Conservation (phyloP, 2,329 filamentous ascomycete genomes). For the Scortechinia acanthostroma region DNA sequence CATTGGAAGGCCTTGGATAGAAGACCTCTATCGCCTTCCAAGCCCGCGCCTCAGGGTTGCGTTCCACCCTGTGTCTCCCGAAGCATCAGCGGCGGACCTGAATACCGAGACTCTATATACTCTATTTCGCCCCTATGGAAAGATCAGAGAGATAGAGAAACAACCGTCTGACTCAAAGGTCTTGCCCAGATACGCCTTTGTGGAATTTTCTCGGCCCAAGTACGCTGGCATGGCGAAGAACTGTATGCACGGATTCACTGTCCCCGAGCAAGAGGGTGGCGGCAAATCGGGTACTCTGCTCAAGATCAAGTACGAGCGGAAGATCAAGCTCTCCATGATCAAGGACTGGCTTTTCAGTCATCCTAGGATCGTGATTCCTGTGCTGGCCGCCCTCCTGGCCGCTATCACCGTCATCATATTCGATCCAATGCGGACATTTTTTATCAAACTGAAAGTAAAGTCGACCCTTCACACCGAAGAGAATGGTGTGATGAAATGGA, state of each 20-base stretch:
- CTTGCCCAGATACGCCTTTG: slow-evolving; percentile 69
- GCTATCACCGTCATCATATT: slow-evolving; percentile 82
- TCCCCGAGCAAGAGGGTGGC: slow-evolving; percentile 63
- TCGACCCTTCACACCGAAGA: neutral
- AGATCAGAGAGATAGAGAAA: slow-evolving; percentile 75
- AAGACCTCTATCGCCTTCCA: slow-evolving; percentile 81
- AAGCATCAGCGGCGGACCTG: slow-evolving; percentile 43
- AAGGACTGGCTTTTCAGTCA: slow-evolving; percentile 84
- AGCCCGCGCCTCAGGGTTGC: slow-evolving; percentile 73
- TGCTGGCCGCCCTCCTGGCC: slow-evolving; percentile 73
- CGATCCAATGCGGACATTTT: slow-evolving; percentile 60
- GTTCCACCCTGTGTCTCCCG: slow-evolving; percentile 55
- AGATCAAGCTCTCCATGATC: slow-evolving; percentile 69
- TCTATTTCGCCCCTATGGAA: slow-evolving; percentile 83
- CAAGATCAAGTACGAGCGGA: slow-evolving; percentile 76
- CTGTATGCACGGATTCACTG: slow-evolving; percentile 78
- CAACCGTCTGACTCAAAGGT: slow-evolving; percentile 84
- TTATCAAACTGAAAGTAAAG: neutral
- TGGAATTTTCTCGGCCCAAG: slow-evolving; percentile 69
- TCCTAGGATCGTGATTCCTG: slow-evolving; percentile 79
- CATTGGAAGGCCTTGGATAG: slow-evolving; percentile 81
- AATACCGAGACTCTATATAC: slow-evolving; percentile 82
- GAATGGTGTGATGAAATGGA: neutral
- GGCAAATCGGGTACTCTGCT: slow-evolving; percentile 72
- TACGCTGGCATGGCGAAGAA: slow-evolving; percentile 84